Base-by-base conservation (phyloP, 257 asterid species). In the Solanum arcanum region DNA sequence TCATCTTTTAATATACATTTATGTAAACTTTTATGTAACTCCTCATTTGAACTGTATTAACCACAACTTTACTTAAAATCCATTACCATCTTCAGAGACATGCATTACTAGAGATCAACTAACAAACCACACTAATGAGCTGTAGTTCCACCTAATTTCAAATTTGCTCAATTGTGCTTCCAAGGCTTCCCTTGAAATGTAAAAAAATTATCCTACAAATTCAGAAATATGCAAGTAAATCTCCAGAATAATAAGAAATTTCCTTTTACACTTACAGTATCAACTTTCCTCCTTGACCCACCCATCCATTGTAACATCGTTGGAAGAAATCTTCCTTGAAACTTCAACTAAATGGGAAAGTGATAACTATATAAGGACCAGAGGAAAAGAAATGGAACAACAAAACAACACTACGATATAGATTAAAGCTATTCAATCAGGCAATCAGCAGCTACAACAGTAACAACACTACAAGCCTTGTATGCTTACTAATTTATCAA, bases 231-330 rank as follows among this genome's bases (percentile, higher is more conserved):
- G 81, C 47, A 35, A 62, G 64, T 75, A 39, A 16, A 23, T 78
- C 75, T 75, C 77, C 84, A 41, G 75, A 69, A 88, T 87, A 84
- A 77, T 47, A 82, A 84, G 47, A 72, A 83, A 86, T 41, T 25
- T 52, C 69, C 3, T 77, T 41, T 72, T 59, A 75, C 78, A 92
- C 98, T 94, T 91, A 96, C 98, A 29, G 96, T 86, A 39, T 93
- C 87, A 46, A 95, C 95, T 91, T 95, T 95, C 91, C 98, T 91
- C 91, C 98, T 92, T 41, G 98, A 92, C 91, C 99, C 99, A 86
- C 99, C 99, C 99, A 94, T 94, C 99, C 99, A 96, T 90, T 96
- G 99, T 88, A 96, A 91, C 99, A 96, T 96, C 60, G 85, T 90
- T 52, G 88, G 62, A 81, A 42, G 56, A 82, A 39, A 47, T 49